Evolutionary conservation across 306 rosid species (phyloP).

Genomic region (Rubus parviflorus): DNA sequence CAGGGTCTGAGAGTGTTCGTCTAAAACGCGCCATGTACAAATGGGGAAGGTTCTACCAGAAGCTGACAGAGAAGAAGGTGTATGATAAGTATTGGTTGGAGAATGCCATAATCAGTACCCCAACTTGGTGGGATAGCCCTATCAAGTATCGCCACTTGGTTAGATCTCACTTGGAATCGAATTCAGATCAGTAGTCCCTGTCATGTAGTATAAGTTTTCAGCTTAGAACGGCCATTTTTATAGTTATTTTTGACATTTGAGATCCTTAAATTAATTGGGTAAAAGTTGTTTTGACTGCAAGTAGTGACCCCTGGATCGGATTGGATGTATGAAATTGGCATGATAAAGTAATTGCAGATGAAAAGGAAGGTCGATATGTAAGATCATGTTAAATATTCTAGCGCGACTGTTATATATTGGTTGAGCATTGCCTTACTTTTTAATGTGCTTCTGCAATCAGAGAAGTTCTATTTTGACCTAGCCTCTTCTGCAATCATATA

Average conservation of each 20-base stretch:
- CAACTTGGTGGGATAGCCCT: conserved; percentile 39
- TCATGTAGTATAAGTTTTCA: neutral
- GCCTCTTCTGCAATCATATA: no score
- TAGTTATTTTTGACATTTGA: neutral
- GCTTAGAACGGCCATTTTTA: neutral
- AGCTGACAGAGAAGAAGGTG: conserved; percentile 34
- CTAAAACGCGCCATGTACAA: conserved; percentile 48
- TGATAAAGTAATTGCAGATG: no score
- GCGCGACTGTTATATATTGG: no score
- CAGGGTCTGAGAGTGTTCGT: conserved; percentile 60
- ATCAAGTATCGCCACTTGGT: conserved; percentile 31
- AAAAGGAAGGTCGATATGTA: no score
- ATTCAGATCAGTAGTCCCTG: conserved; percentile 17
- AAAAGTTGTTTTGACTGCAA: neutral
- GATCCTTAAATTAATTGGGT: neutral
- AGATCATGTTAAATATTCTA: no score
- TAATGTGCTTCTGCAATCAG: no score
- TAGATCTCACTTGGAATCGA: conserved; percentile 28
- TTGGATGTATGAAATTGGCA: neutral
- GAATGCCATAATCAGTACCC: conserved; percentile 46
- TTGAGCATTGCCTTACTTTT: no score
- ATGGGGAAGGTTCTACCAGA: conserved; percentile 45
- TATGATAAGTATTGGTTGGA: conserved; percentile 37
- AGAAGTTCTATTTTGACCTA: no score
- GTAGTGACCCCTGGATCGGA: neutral